Evolutionary conservation across 441 rosid genomes (phyloP), one percentile per base, ranked within the genome.

Genomic region (Populus trichocarpa): DNA sequence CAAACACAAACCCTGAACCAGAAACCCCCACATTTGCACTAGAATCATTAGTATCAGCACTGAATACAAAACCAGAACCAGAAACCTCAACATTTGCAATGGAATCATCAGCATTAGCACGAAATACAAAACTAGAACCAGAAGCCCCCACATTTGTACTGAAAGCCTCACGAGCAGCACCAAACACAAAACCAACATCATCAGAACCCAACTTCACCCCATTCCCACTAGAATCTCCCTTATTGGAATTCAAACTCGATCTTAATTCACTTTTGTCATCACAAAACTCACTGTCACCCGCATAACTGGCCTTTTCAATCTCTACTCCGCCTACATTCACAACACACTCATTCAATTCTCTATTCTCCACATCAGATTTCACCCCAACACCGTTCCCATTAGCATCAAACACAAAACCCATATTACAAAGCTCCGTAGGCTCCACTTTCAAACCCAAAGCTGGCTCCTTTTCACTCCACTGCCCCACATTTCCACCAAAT

Each of bases 1-100:
- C 89, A 83, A 88, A 89, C 50, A 77, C 83, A 75, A 79, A 83
- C 70, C 71, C 80, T 74, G 78, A 75, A 73, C 69, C 83, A 79
- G 78, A 78, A 70, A 83, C 72, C 28, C 84, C 78, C 16, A 78
- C 64, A 78, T 75, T 69, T 5, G 32, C 32, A 30, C 32, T 30
- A 30, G 32, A 30, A 30, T 30, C 32, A 30, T 30, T 3, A 30
- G 32, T 3, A 30, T 30, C 32, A 30, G 32, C 32, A 30, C 32
- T 30, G 32, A 30, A 30, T 30, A 30, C 32, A 30, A 30, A 30
- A 30, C 32, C 0, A 30, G 32, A 3, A 30, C 32, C 32, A 30
- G 32, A 30, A 30, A 30, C 32, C 32, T 30, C 32, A 3, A 30
- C 32, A 30, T 30, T 30, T 30, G 32, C 32, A 30, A 30, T 30